Evolutionary conservation across 192 early-diverging fungal species (phyloP), one percentile per base, ranked within the genome.

Genomic region (Umbelopsis isabellina): DNA sequence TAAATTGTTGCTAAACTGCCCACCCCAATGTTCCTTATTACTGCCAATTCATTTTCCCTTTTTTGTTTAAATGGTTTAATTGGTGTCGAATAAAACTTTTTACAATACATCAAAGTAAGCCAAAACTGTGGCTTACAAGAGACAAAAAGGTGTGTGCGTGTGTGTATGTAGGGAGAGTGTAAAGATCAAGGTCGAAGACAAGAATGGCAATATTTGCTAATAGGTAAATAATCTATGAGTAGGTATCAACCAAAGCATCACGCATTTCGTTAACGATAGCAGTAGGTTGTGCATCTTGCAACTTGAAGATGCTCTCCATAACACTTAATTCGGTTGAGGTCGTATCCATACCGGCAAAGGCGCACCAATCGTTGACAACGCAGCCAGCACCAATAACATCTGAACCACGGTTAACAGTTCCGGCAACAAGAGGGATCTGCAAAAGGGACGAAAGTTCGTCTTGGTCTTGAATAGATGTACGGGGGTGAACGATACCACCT

Each of bases 351-450:
- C 97, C 97, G 25, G 95, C 93, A 86, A 98, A 98, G 9, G 97
- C 97, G 68, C 86, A 87, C 96, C 96, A 99, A 75, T 99, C 97
- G 79, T 99, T 99, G 65, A 99, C 97, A 25, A 99, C 94, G 71
- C 96, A 85, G 35, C 97, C 97, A 44, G 91, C 95, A 46, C 97
- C 97, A 83, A 99, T 95, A 49, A 96, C 88, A 79, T 98, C 96
- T 7, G 94, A 97, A 84, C 98, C 98, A 68, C 98, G 91, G 86
- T 99, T 99, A 49, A 99, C 92, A 0, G 97, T 99, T 70, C 97
- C 97, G 27, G 97, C 97, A n/a, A 95, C 96, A 15, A 97, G 84
- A 13, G 97, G 97, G 66, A 99, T 91, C 83, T 99, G 97, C 53
- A 99, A 87, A 65, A 99, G 88, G 25, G 95, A 93, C 41, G 96